These are phyloP conservation scores for Tuber magnatum DNA, from an alignment of 495 filamentous ascomycete species.

Conservation along the genomic window DNA sequence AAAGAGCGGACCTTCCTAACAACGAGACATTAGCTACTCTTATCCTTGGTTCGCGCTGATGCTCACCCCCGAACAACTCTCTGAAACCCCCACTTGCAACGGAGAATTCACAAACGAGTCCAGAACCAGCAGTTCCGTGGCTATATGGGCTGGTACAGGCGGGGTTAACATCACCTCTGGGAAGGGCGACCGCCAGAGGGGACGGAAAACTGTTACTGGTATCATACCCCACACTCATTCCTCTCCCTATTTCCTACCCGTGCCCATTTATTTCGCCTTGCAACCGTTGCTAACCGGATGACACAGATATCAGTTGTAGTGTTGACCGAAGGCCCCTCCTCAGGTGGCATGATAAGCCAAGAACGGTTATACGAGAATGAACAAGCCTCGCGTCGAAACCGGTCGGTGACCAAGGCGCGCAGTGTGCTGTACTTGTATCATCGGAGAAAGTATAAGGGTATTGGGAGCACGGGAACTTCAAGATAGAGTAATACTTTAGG, in stretches of 20 bases:
- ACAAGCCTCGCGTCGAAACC: too few relatives aligned
- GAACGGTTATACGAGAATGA: constrained; percentile 49
- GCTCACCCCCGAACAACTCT: constrained; percentile 34
- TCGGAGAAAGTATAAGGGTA: too few relatives aligned
- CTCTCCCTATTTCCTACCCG: not conserved
- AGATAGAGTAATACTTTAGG: too few relatives aligned
- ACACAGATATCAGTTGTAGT: constrained; percentile 65
- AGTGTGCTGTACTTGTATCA: too few relatives aligned
- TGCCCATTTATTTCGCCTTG: constrained; percentile 17
- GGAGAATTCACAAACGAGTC: constrained; percentile 63
- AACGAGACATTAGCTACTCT: constrained; percentile 27
- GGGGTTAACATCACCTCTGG: constrained; percentile 73
- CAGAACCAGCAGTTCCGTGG: constrained; percentile 49
- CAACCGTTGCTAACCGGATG: too few relatives aligned
- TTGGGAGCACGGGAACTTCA: too few relatives aligned
- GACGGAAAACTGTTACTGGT: constrained; percentile 63
- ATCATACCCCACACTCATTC: not conserved
- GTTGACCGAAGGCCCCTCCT: constrained; percentile 58
- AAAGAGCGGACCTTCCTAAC: constrained; percentile 25
- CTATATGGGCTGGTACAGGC: constrained; percentile 46
- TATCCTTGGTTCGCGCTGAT: not conserved
- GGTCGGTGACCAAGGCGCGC: too few relatives aligned
- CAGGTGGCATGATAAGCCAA: constrained; percentile 51
- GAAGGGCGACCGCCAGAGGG: constrained; percentile 55
- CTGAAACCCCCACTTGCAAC: constrained; percentile 57